Base-by-base conservation (phyloP, 331 rosid species). In the Malus hybrid region DNA sequence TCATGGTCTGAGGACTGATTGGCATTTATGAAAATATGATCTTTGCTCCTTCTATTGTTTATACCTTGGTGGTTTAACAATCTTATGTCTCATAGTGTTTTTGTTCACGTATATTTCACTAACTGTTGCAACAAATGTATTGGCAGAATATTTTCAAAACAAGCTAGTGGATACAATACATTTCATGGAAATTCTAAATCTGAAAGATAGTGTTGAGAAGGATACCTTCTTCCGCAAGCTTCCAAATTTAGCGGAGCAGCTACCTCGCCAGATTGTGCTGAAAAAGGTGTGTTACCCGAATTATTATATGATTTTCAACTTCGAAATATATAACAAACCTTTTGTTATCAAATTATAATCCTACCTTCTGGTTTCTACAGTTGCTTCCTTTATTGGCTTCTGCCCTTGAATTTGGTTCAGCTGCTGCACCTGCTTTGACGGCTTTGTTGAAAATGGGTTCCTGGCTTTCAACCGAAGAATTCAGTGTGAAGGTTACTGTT, bases 231-330 rank as follows among this genome's bases (percentile, higher is more conserved):
- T 94, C 89, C 96, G 97, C 79, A 94, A 92, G 88, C 99, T 94
- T 85, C 99, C 99, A n/a, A 86, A 87, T 90, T 86, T 94, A 78
- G 92, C 97, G n/a, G 99, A 94, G 88, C 99, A 92, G 82, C 93
- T 94, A 81, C 99, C 99, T 76, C 97, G 95, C 70, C 93, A 76
- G 77, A 94, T 94, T 77, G 97, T 94, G 70, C 81, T 94, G 77
- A 92, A 88, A 88, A 94, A 94, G 93, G 99, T 90, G 68, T 46
- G 75, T 81, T 70, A 72, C 75, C 52, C 70, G 74, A 79, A 58
- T 74, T 72, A 20, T 69, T 20, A 63, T 75, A 32, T 86, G 22
- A 52, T 72, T 46, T 42, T n/a, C 64, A 11, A 19, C 20, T 13
- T 75, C 76, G 13, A 77, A 60, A 42, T 26, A 8, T 63, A 13